Percentiles rank a stretch among this genome's conserved stretches.
phyloP scores from a whole-genome alignment of 2,329 filamentous ascomycete genomes.

The Xylariaceae sp. region DNA sequence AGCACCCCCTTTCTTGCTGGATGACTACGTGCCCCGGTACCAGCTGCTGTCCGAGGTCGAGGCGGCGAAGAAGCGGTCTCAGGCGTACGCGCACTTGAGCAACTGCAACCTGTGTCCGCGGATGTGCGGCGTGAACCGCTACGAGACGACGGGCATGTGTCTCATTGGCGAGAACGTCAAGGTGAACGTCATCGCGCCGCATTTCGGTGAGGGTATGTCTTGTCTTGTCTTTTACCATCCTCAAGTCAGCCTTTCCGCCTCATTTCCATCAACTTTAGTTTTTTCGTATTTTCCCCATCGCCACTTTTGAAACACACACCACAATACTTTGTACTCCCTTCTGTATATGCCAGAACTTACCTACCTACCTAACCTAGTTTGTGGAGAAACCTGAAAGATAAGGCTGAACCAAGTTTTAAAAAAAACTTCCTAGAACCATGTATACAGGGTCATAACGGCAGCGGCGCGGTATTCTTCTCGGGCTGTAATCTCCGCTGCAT shows the following conservation, averaged over 20 bases:
- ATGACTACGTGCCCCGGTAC: conserved; percentile 69
- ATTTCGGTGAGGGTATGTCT: conserved; percentile 66
- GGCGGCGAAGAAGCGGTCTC: conserved; percentile 65
- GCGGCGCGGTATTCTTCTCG: conserved; percentile 75
- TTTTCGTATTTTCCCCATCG: too few relatives aligned
- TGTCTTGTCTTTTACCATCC: background rate
- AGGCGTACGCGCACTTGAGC: conserved; percentile 67
- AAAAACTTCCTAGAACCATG: conserved; percentile 55
- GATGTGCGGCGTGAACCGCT: conserved; percentile 74
- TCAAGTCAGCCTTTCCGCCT: too few relatives aligned
- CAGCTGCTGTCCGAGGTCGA: conserved; percentile 62
- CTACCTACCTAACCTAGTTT: too few relatives aligned
- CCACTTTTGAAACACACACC: too few relatives aligned
- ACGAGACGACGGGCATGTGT: conserved; percentile 70
- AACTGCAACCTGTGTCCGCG: conserved; percentile 80
- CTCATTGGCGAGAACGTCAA: conserved; percentile 67
- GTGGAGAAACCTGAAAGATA: too few relatives aligned
- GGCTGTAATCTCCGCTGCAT: conserved; percentile 70
- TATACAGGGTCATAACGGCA: conserved; percentile 75
- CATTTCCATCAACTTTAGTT: too few relatives aligned
- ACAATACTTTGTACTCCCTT: too few relatives aligned
- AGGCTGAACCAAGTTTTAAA: background rate
- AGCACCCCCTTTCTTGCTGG: conserved; percentile 63
- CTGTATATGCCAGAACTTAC: too few relatives aligned
- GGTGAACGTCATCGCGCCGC: conserved; percentile 78